Conservation (phyloP, 768 basidiomycete genomes). For the Lanmaoa pseudosensibilis region DNA sequence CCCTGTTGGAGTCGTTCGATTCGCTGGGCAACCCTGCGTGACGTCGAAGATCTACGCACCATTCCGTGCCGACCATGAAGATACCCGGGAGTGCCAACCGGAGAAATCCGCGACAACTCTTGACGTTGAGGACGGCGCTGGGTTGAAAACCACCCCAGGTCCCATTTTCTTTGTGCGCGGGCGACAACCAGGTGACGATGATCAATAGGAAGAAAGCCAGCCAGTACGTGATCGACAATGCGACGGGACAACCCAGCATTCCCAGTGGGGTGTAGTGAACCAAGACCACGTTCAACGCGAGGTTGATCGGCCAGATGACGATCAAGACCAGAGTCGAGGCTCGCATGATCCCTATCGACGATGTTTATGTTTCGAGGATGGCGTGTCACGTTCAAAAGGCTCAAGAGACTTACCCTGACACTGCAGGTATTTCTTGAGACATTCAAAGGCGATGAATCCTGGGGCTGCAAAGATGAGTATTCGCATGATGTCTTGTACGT, state of each 20-base stretch:
- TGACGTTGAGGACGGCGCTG: constrained; percentile 42
- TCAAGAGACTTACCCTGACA: constrained; percentile 57
- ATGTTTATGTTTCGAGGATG: not conserved
- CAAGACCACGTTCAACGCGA: constrained; percentile 56
- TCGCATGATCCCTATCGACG: constrained; percentile 64
- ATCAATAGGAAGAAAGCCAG: constrained; percentile 59
- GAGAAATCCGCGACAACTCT: constrained; percentile 57
- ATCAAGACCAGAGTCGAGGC: constrained; percentile 65
- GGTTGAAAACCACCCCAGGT: constrained; percentile 65
- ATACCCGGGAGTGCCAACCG: constrained; percentile 75
- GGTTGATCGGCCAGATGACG: constrained; percentile 65
- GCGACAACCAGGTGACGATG: constrained; percentile 49
- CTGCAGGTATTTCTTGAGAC: constrained; percentile 76
- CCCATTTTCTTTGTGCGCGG: constrained; percentile 51
- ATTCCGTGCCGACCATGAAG: constrained; percentile 79
- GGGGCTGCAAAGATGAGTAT: constrained; percentile 65
- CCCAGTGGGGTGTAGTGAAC: constrained; percentile 65
- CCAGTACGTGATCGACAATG: constrained; percentile 71
- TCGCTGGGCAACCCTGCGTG: not conserved
- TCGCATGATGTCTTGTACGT: constrained; percentile 66
- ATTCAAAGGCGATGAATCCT: constrained; percentile 74
- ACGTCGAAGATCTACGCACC: constrained; percentile 41
- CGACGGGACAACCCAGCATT: constrained; percentile 64
- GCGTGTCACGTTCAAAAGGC: not conserved
- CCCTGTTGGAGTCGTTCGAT: constrained; percentile 44